Base-by-base conservation (phyloP, 306 rosid genomes). In the Dalbergia oliveri region DNA sequence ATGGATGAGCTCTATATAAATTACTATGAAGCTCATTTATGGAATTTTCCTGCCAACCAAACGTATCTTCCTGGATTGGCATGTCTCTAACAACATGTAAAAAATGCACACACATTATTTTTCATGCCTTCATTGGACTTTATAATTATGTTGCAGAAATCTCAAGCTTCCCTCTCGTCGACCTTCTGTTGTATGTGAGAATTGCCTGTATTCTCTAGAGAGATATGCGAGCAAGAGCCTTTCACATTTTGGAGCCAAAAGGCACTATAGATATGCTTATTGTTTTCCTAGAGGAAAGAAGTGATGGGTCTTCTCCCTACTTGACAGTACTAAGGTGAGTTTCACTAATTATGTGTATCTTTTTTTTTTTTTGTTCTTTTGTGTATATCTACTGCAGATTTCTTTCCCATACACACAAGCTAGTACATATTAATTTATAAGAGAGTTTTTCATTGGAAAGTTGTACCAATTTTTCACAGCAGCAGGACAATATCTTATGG, bases 131-230 rank as follows among this genome's bases (percentile, higher is more conserved):
- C 14, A 68, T 82, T 74, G 35, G 39, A 63, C 76, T 53, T 69
- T 53, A 15, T 61, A 83, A 43, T 34, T 31, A 35, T 60, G 59
- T 14, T 83, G 87, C 79, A 95, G 99, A 87, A 93, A 95, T 88
- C 93, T 95, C 44, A 93, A 89, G 90, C 91, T 93, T 73, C 99
- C 99, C 39, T 95, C 98, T 9, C 92, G 89, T 21, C 89, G 85
- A 66, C 99, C 99, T 69, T 90, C 98, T 23, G 75, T 95, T 79
- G 99, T 95, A 37, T 91, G 99, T 47, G 99, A 95, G 88, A 95
- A 82, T 81, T 93, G 99, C 86, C 76, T 95, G 34, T 91, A 93
- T 71, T 90, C 95, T 54, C 66, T 87, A 1, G 88, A 89, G 76
- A 81, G 96, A 95, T 83, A 83, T 66, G 86, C 88, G 99, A 77